Conservation (phyloP, 106 monocot species). For the Acanthochlamys bracteata region DNA sequence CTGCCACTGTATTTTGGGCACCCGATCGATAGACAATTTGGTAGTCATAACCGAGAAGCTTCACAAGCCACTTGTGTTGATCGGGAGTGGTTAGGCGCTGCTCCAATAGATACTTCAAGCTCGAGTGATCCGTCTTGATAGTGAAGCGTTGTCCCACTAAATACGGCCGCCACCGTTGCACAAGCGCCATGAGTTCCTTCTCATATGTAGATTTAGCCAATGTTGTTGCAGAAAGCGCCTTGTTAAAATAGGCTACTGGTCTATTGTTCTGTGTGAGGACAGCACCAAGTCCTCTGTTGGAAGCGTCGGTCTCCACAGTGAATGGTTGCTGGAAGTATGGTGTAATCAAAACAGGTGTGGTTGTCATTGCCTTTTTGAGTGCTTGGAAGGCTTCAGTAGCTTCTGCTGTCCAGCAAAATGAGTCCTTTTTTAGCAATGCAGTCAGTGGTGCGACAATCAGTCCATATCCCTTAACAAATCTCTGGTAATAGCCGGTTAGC, state of each 20-base stretch:
- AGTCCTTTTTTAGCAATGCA: constrained; percentile 1
- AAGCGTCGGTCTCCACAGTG: background rate
- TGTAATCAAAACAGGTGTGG: background rate
- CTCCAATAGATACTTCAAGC: constrained; percentile 3
- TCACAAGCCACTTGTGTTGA: background rate
- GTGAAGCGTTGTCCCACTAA: background rate
- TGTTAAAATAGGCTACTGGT: background rate
- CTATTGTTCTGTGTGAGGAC: background rate
- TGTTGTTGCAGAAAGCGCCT: background rate
- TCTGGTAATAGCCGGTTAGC: constrained; percentile 1
- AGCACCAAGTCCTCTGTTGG: background rate
- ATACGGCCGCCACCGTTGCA: background rate
- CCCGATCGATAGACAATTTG: background rate
- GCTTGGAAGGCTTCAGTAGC: background rate
- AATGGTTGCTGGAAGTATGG: background rate
- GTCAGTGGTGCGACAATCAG: background rate
- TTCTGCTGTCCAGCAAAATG: constrained; percentile 2
- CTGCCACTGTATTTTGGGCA: background rate
- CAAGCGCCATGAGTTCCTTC: background rate
- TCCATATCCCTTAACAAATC: constrained; percentile 1
- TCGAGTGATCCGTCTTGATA: constrained; percentile 1
- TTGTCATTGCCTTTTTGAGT: background rate
- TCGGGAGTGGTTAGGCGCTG: background rate
- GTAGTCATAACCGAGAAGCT: constrained; percentile 3
- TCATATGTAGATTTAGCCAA: background rate